Conservation (phyloP, 805 yeast species). For the Isabelozyma gotoi region DNA sequence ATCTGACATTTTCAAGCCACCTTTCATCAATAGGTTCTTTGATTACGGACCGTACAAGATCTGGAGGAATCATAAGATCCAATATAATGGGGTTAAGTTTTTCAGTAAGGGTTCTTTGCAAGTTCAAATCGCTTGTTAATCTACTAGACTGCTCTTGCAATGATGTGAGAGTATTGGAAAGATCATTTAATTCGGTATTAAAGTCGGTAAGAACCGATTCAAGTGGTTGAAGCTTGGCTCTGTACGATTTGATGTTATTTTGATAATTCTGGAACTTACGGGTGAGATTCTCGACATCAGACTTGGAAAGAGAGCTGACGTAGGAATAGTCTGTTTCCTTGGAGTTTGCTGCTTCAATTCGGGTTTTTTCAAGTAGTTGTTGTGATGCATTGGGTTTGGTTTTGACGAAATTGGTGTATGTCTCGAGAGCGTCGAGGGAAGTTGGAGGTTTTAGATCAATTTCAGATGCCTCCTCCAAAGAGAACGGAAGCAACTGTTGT, state of each 20-base stretch:
- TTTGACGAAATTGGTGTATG: slow-evolving; percentile 3
- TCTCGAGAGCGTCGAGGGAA: slow-evolving; percentile 8
- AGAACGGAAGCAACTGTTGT: background rate
- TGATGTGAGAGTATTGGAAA: slow-evolving; percentile 30
- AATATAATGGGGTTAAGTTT: slow-evolving; percentile 73
- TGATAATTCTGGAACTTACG: slow-evolving; percentile 22
- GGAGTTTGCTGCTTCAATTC: slow-evolving; percentile 8
- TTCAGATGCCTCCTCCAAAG: background rate
- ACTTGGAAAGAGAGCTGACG: slow-evolving; percentile 2
- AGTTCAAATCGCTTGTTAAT: slow-evolving; percentile 24
- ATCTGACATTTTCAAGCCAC: slow-evolving; percentile 70
- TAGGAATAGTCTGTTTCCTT: background rate
- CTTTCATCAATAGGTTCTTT: slow-evolving; percentile 53
- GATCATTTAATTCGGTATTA: slow-evolving; percentile 45
- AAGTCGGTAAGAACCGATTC: slow-evolving; percentile 54
- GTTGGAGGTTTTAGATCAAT: background rate
- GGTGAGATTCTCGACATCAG: slow-evolving; percentile 6
- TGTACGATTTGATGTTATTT: slow-evolving; percentile 24
- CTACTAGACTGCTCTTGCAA: slow-evolving; percentile 35
- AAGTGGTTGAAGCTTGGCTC: slow-evolving; percentile 47
- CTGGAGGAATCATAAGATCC: slow-evolving; percentile 75
- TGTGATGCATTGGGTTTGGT: background rate
- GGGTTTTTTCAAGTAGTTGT: slow-evolving; percentile 11
- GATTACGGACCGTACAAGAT: slow-evolving; percentile 56
- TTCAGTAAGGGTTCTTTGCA: slow-evolving; percentile 28